A percentile compares a stretch with the other conserved stretches of the same genome.
These are phyloP conservation scores for Gloeopeniophorella convolvens DNA, from an alignment of 768 basidiomycete genomes.

Conservation along the genomic window DNA sequence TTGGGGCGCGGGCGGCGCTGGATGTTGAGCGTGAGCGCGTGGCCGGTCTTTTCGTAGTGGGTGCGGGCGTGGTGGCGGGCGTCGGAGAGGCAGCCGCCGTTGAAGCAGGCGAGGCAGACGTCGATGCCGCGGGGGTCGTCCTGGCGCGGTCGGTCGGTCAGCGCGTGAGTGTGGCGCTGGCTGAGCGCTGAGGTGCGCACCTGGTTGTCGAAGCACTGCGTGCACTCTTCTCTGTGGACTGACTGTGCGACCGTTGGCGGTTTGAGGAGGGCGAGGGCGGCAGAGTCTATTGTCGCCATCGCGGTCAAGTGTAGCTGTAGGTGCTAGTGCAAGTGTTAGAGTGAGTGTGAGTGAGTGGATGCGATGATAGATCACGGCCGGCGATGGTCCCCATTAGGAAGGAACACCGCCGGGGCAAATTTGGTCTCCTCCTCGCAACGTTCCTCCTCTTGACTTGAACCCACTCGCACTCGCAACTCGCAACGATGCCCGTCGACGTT, in stretches of 20 bases:
- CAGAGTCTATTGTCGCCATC: constrained; percentile 31
- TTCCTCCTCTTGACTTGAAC: background rate
- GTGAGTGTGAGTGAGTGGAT: no score
- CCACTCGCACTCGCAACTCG: constrained; percentile 5
- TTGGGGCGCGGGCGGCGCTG: constrained; percentile 63
- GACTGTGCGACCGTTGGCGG: constrained; percentile 60
- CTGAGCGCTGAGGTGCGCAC: constrained; percentile 31
- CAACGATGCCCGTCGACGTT: constrained; percentile 36
- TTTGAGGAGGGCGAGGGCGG: constrained; percentile 40
- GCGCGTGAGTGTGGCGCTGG: background rate
- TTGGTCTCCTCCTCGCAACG: background rate
- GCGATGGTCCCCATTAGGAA: no score
- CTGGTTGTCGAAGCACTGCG: constrained; percentile 95
- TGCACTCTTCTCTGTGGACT: constrained; percentile 91
- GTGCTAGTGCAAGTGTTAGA: no score
- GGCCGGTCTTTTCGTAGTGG: constrained; percentile 67
- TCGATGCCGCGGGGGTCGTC: constrained; percentile 73
- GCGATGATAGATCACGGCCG: no score
- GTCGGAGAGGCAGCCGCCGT: constrained; percentile 71
- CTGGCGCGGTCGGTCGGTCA: no score
- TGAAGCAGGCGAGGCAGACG: constrained; percentile 91
- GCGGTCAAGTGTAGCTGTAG: constrained; percentile 38
- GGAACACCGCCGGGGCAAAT: no score
- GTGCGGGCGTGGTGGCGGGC: constrained; percentile 65
- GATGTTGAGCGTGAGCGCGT: constrained; percentile 74